Base-by-base conservation (phyloP, 371 early-diverging fungal genomes). In the Gilbertella persicaria region DNA sequence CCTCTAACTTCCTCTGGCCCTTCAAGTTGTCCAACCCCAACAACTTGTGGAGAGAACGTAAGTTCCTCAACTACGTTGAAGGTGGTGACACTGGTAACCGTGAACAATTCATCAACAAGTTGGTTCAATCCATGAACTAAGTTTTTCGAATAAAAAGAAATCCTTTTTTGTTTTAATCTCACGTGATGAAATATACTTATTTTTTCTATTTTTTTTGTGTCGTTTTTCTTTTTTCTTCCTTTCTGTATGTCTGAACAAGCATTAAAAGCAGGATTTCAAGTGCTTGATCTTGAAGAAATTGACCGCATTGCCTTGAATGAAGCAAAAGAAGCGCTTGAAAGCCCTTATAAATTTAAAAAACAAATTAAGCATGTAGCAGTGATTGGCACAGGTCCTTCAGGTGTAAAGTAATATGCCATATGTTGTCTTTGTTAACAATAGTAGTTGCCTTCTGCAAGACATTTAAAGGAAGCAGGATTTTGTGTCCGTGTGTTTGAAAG, bases 1-100 rank as follows among this genome's bases (percentile, higher is more conserved):
- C 94, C 75, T 94, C 92, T 88, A 95, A 92, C 89, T 99, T 99
- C 89, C 81, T 99, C 72, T 98, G 98, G 96, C 96, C 99, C 71
- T 98, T 99, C 92, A 94, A 94, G 86, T 89, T 99, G 60, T 93
- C 92, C 69, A 93, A 92, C 88, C 99, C 99, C 69, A 96, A 82
- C 68, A 97, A 97, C 71, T 98, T 98, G 62, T 99, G 90, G 92
- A 79, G 79, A 59, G 84, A 83, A 53, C 95, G 96, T 87, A 99
- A 99, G 90, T 83, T 89, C 62, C 84, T 82, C 54, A 95, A 97
- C 88, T 99, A 96, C 78, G 88, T 98, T 55, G 93, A 98, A 80
- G 99, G 99, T 73, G 99, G 99, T 78, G 93, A 95, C 73, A 74
- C 85, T 70, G 99, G 99, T 69, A 92, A 99, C 88, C 97, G 98